Evolutionary conservation across 768 basidiomycete genomes (phyloP).

Genomic region (Hydnum rufescens): DNA sequence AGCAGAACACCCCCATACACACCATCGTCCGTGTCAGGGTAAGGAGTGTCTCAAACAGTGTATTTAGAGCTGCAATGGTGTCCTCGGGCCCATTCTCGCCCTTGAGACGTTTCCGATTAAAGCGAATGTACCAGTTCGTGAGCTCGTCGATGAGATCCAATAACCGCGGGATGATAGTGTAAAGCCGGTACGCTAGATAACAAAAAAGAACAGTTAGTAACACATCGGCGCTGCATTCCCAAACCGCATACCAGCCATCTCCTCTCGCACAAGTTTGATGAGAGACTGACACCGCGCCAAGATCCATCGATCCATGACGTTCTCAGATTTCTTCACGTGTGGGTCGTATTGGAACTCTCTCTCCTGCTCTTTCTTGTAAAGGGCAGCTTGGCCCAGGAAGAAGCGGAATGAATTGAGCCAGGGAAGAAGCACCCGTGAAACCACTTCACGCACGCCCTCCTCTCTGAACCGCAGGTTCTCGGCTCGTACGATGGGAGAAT

Average conservation of each 20-base stretch:
- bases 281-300: slow-evolving; percentile 94
- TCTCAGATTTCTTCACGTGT: slow-evolving; percentile 62
- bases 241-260: slow-evolving; percentile 59
- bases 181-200: slow-evolving; percentile 58
- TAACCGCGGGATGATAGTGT: slow-evolving; percentile 91
- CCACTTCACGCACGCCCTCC: slow-evolving; percentile 90
- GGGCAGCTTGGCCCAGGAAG: slow-evolving; percentile 84
- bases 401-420: slow-evolving; percentile 99
- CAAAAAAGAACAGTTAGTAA: background rate
- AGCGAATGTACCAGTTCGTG: slow-evolving; percentile 99
- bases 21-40: slow-evolving; percentile 94
- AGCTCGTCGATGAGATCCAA: slow-evolving; percentile 86
- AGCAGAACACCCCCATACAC: slow-evolving; percentile 15
- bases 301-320: slow-evolving; percentile 99
- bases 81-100: slow-evolving; percentile 85
- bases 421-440: slow-evolving; percentile 88
- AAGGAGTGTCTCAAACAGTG: slow-evolving; percentile 85
- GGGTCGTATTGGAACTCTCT: slow-evolving; percentile 71
- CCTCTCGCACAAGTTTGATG: slow-evolving; percentile 73
- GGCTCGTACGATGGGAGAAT: slow-evolving; percentile 94
- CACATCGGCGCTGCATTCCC: background rate
- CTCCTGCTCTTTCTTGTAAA: slow-evolving; percentile 64
- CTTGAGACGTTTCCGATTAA: slow-evolving; percentile 89
- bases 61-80: slow-evolving; percentile 74
- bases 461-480: slow-evolving; percentile 97